Evolutionary conservation across 192 early-diverging fungal genomes (phyloP).

Genomic region (Haplosporangium gracile): DNA sequence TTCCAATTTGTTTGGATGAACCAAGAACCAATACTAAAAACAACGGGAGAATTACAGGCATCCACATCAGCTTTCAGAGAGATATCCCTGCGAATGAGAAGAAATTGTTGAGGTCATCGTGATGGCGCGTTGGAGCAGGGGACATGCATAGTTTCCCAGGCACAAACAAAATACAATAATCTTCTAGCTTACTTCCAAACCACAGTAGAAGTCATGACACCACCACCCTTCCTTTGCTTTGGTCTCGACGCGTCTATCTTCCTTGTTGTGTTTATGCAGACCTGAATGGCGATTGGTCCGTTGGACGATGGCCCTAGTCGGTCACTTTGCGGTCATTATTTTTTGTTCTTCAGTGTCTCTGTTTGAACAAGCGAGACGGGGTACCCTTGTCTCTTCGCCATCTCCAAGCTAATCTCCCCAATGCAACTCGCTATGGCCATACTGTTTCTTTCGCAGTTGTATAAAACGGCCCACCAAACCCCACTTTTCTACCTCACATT

Average conservation of each 20-base stretch:
- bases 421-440: too few species aligned
- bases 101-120: neutral
- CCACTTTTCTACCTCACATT: neutral
- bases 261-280: neutral
- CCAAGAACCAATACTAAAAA: too few species aligned
- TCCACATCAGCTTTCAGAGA: neutral
- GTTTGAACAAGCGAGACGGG: neutral
- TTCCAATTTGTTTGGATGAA: neutral
- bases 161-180: neutral
- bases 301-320: neutral
- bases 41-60: too few species aligned
- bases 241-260: neutral
- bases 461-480: neutral
- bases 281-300: neutral
- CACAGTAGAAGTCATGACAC: neutral
- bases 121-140: neutral
- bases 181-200: too few species aligned
- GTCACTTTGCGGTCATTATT: neutral
- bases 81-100: neutral
- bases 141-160: neutral
- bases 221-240: neutral
- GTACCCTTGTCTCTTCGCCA: too few species aligned
- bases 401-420: too few species aligned
- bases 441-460: neutral
- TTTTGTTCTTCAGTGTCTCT: neutral